phyloP scores from a whole-genome alignment of 345 rosid genomes.

The Schrenkiella parvula region DNA sequence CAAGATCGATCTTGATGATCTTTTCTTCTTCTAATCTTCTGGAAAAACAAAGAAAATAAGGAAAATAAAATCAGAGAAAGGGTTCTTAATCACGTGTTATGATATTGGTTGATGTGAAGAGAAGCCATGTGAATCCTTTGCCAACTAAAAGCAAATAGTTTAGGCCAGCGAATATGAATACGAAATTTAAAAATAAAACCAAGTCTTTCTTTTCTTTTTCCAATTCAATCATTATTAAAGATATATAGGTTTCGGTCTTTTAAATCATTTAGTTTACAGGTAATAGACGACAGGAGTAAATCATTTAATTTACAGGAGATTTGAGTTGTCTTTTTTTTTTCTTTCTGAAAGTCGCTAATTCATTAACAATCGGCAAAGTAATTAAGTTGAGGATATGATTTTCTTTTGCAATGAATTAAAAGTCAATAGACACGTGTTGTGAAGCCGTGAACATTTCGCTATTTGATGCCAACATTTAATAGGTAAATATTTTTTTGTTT shows the following conservation, averaged over 20 bases:
- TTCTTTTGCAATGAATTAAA: neutral
- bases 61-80: neutral
- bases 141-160: slow-evolving; percentile 33
- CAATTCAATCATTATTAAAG: neutral
- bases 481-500: neutral
- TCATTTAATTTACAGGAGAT: slow-evolving; percentile 18
- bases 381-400: neutral
- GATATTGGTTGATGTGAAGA: slow-evolving; percentile 28
- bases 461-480: neutral
- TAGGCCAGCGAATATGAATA: slow-evolving; percentile 29
- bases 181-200: slow-evolving; percentile 1
- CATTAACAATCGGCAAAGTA: slow-evolving; percentile 8
- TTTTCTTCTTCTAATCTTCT: slow-evolving; percentile 16
- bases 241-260: neutral
- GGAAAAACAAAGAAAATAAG: neutral
- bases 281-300: neutral
- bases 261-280: neutral
- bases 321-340: slow-evolving; percentile 19
- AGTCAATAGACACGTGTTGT: slow-evolving; percentile 18
- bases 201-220: neutral
- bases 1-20: slow-evolving; percentile 22
- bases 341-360: slow-evolving; percentile 11
- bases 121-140: slow-evolving; percentile 35
- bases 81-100: slow-evolving; percentile 18
- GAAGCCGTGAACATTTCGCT: neutral